phyloP scores from a whole-genome alignment of 129 eudicot genomes.

The Artemisia tridentata region DNA sequence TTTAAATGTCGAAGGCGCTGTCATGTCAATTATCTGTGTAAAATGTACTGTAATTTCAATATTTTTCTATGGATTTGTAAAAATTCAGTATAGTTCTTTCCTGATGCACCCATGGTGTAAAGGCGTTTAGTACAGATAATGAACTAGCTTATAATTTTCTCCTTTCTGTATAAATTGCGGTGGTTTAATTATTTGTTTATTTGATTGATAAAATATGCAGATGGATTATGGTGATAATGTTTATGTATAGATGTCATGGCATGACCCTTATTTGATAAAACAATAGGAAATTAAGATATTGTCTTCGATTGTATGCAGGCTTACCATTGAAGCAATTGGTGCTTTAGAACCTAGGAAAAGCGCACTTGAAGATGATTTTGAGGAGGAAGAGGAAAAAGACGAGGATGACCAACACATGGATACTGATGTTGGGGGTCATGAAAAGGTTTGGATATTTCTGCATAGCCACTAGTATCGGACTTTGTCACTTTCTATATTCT shows the following conservation, averaged over 20 bases:
- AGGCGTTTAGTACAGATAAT: no score
- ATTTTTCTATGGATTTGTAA: no score
- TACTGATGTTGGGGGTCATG: conserved; percentile 59
- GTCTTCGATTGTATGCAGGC: conserved; percentile 39
- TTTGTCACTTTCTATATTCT: background rate
- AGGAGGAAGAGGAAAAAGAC: conserved; percentile 97
- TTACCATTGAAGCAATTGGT: conserved; percentile 73
- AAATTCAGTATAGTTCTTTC: no score
- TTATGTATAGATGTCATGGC: no score
- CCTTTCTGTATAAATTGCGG: no score
- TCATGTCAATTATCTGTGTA: background rate
- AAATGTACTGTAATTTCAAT: no score
- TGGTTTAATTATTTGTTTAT: no score
- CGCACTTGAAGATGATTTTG: conserved; percentile 98
- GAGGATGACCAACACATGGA: conserved; percentile 78
- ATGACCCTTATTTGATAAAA: background rate
- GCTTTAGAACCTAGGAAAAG: conserved; percentile 85
- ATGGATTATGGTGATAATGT: no score
- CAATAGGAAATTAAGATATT: background rate
- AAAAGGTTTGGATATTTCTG: conserved; percentile 49
- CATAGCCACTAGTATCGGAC: background rate
- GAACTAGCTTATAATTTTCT: background rate
- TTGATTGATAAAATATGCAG: no score
- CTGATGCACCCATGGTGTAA: no score
- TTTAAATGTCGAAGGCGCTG: no score